A percentile compares a stretch with the other conserved stretches of the same genome.
Evolutionary conservation across 2,329 filamentous ascomycete species (phyloP).

Genomic region (Monilinia polystroma): DNA sequence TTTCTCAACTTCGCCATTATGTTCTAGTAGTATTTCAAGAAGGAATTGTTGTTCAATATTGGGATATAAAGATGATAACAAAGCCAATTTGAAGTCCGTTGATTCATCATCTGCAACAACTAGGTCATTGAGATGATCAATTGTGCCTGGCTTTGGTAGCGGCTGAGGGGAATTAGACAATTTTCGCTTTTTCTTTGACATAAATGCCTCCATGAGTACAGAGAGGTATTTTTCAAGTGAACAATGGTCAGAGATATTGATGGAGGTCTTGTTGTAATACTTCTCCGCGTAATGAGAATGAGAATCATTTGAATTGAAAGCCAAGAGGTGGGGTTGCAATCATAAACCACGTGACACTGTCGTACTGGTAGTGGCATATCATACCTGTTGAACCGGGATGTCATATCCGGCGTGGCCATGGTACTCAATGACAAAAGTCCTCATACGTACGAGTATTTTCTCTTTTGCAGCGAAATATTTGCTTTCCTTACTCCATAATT

Average conservation of each 20-base stretch:
- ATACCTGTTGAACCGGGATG: no score
- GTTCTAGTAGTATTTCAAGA: constrained; percentile 74
- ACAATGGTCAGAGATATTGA: neutral
- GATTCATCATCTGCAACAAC: constrained; percentile 58
- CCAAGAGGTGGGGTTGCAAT: neutral
- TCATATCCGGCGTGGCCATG: no score
- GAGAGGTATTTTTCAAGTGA: neutral
- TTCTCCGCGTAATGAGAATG: neutral
- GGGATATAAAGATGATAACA: constrained; percentile 76
- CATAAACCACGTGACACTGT: no score
- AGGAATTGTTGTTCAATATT: constrained; percentile 62
- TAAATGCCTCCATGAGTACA: constrained; percentile 55
- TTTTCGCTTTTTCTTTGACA: constrained; percentile 55
- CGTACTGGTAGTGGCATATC: no score
- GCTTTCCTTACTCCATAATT: no score
- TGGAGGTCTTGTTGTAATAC: neutral
- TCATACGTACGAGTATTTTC: no score
- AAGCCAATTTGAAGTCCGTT: constrained; percentile 85
- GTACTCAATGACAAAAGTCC: no score
- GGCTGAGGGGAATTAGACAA: constrained; percentile 31
- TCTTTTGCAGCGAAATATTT: no score
- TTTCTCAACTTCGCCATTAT: constrained; percentile 71
- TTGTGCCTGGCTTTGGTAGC: neutral
- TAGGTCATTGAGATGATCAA: constrained; percentile 34
- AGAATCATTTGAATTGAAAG: neutral